phyloP scores from a whole-genome alignment of 345 rosid genomes.

The Lepidium sativum region DNA sequence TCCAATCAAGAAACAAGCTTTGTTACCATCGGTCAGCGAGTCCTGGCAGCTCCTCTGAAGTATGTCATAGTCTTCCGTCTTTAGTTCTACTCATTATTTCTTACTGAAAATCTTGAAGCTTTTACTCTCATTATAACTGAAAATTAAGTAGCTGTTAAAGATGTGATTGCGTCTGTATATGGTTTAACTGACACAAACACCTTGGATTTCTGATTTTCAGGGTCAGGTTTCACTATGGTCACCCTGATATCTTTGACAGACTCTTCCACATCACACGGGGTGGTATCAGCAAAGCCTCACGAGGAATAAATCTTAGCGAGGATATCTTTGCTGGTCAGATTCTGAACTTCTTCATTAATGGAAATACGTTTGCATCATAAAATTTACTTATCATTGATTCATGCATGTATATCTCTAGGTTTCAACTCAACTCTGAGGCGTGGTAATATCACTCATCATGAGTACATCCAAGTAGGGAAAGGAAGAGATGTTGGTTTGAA shows the following conservation, averaged over 20 bases:
- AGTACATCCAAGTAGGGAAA: slow-evolving; percentile 98
- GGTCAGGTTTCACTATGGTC: slow-evolving; percentile 96
- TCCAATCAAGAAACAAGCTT: slow-evolving; percentile 97
- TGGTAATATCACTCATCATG: slow-evolving; percentile 96
- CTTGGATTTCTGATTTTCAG: slow-evolving; percentile 33
- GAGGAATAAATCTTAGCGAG: slow-evolving; percentile 91
- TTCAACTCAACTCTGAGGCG: slow-evolving; percentile 88
- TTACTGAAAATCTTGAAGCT: background rate
- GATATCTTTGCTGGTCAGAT: slow-evolving; percentile 91
- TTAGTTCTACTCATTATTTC: background rate
- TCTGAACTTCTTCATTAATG: background rate
- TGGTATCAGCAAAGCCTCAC: slow-evolving; percentile 95
- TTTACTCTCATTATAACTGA: background rate
- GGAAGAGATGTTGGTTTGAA: slow-evolving; percentile 98
- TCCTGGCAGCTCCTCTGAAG: slow-evolving; percentile 94
- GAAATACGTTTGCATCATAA: background rate
- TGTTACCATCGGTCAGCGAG: slow-evolving; percentile 95
- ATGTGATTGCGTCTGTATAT: background rate
- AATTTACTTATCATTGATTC: background rate
- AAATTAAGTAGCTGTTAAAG: background rate
- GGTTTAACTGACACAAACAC: background rate
- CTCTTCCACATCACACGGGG: slow-evolving; percentile 94
- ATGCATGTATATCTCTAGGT: slow-evolving; percentile 36
- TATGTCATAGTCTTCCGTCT: slow-evolving; percentile 28
- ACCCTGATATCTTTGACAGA: slow-evolving; percentile 93